Evolutionary conservation across 2,329 filamentous ascomycete genomes (phyloP).

Genomic region (Diaporthe nobilis): DNA sequence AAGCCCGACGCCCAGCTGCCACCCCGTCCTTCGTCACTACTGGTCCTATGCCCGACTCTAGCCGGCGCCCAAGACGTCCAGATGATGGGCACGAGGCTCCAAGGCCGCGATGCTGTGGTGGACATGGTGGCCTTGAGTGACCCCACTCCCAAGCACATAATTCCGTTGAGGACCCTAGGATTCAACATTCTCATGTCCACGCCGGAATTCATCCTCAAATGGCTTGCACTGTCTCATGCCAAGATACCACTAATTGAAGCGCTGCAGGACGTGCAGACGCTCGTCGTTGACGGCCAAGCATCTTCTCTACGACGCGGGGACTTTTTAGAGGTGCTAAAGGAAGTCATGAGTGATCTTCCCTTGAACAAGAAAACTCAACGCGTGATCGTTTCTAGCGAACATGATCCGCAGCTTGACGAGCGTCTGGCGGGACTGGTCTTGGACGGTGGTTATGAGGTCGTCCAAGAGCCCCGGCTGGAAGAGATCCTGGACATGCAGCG

Average conservation of each 20-base stretch:
- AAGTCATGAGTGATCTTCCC: background rate
- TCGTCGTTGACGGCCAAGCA: background rate
- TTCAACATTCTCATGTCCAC: background rate
- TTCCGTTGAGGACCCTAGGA: background rate
- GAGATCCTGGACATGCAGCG: background rate
- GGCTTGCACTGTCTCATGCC: background rate
- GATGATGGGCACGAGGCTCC: background rate
- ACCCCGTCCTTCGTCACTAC: background rate
- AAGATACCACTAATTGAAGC: background rate
- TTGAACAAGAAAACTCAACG: background rate
- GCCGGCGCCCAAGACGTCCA: background rate
- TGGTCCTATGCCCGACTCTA: background rate
- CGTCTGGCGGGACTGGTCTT: background rate
- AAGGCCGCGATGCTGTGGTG: background rate
- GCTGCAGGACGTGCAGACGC: background rate
- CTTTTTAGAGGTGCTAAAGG: background rate
- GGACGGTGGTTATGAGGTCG: background rate
- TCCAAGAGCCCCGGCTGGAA: background rate
- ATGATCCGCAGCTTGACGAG: background rate
- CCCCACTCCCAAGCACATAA: background rate
- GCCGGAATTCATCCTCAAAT: background rate
- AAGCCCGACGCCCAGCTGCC: too few relatives aligned
- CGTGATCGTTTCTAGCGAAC: background rate
- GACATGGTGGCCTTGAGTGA: background rate
- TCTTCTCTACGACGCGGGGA: background rate